Evolutionary conservation across 495 filamentous ascomycete genomes (phyloP).

Genomic region (Penicillium cinerascens): DNA sequence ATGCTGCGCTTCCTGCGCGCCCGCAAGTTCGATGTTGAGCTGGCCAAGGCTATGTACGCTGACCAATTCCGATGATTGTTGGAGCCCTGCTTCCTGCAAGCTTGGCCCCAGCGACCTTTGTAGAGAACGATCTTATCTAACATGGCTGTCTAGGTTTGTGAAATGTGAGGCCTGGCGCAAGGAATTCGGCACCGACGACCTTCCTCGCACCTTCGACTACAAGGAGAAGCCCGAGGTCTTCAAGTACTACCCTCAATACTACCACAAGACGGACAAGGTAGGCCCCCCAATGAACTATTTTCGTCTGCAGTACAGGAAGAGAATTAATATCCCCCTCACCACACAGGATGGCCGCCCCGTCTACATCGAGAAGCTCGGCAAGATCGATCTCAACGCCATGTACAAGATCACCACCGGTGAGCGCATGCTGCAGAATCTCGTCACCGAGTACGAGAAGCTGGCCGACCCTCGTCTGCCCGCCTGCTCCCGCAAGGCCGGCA

Average conservation of each 20-base stretch:
- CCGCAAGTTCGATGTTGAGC: constrained; percentile 86
- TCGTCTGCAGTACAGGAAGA: too few species aligned
- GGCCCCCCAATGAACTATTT: constrained; percentile 5
- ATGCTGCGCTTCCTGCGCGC: constrained; percentile 90
- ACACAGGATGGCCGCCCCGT: constrained; percentile 87
- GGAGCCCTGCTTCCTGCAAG: background rate
- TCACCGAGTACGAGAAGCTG: constrained; percentile 94
- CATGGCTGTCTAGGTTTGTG: constrained; percentile 64
- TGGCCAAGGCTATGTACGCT: constrained; percentile 77
- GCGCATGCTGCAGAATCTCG: constrained; percentile 93
- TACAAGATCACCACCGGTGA: constrained; percentile 89
- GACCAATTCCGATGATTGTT: background rate
- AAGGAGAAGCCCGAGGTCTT: constrained; percentile 82
- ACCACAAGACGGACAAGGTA: constrained; percentile 98
- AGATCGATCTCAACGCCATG: constrained; percentile 85
- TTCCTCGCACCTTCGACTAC: constrained; percentile 79
- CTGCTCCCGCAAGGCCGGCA: constrained; percentile 87
- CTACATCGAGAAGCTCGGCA: constrained; percentile 94
- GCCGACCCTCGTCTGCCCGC: constrained; percentile 89
- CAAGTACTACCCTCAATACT: constrained; percentile 96
- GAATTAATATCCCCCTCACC: constrained; percentile 8
- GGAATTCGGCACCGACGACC: constrained; percentile 81
- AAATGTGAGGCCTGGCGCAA: constrained; percentile 89
- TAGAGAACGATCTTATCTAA: background rate
- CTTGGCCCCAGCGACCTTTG: background rate